A percentile compares a stretch with the other conserved stretches of the same genome.
Evolutionary conservation across 1,284 basidiomycete genomes (phyloP).

Genomic region (Apiotrichum brassicae): DNA sequence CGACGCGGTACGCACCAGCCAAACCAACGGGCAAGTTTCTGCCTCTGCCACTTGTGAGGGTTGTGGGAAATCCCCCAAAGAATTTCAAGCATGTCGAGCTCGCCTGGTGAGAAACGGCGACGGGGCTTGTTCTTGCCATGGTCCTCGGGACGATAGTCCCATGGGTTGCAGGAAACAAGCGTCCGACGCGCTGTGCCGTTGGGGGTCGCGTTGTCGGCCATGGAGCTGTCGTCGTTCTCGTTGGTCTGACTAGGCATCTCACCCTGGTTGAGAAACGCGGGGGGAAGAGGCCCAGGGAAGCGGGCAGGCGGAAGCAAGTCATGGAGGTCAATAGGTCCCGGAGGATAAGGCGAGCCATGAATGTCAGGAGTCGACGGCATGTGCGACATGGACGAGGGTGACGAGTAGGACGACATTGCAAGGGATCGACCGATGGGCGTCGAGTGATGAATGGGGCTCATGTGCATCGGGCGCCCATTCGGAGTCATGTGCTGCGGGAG

Average conservation of each 20-base stretch:
- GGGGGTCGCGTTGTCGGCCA: not conserved
- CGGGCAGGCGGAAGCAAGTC: constrained; percentile 15
- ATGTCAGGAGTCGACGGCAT: constrained; percentile 18
- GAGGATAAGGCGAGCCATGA: constrained; percentile 13
- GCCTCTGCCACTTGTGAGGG: constrained; percentile 23
- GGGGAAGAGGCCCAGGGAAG: constrained; percentile 18
- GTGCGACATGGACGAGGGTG: constrained; percentile 17
- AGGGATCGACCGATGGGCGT: constrained; percentile 11
- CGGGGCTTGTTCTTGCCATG: constrained; percentile 23
- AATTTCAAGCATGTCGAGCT: constrained; percentile 23
- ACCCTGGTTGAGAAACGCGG: constrained; percentile 17
- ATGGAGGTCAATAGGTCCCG: constrained; percentile 17
- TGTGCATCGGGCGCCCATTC: constrained; percentile 2
- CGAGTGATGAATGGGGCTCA: constrained; percentile 6
- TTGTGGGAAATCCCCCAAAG: constrained; percentile 22
- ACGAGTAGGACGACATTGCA: constrained; percentile 14
- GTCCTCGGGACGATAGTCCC: constrained; percentile 21
- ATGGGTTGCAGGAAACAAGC: constrained; percentile 19
- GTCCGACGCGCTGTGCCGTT: constrained; percentile 13
- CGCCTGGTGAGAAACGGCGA: constrained; percentile 19
- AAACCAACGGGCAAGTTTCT: constrained; percentile 25
- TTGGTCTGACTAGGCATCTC: constrained; percentile 14
- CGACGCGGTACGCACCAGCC: constrained; percentile 15
- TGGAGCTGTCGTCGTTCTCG: constrained; percentile 1
- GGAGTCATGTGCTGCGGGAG: constrained; percentile 3